Percentiles rank a stretch among this genome's conserved stretches.
Conservation (phyloP, 2,329 filamentous ascomycete genomes). For the Aspergillus latus region DNA sequence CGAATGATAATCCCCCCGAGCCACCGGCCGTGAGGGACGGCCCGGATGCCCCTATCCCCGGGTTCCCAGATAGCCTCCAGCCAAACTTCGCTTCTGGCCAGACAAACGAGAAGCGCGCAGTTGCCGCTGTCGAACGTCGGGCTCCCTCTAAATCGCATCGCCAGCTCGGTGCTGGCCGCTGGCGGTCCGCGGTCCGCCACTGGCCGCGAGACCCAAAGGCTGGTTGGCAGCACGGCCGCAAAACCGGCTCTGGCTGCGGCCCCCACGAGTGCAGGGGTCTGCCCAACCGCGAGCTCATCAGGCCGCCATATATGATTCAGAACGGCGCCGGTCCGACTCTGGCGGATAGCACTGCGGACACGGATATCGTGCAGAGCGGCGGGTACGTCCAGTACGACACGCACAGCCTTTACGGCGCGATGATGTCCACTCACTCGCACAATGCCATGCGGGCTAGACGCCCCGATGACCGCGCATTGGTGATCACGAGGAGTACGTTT, state of each 20-base stretch:
- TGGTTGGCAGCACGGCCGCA: not conserved
- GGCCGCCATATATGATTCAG: slow-evolving; percentile 64
- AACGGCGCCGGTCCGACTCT: slow-evolving; percentile 56
- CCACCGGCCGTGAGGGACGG: slow-evolving; percentile 63
- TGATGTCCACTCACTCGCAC: slow-evolving; percentile 69
- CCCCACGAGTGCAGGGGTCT: slow-evolving; percentile 48
- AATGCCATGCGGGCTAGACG: slow-evolving; percentile 66
- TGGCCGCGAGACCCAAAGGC: not conserved
- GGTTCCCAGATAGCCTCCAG: slow-evolving; percentile 68
- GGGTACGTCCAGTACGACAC: slow-evolving; percentile 71
- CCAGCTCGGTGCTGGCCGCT: not conserved
- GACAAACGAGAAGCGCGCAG: slow-evolving; percentile 4
- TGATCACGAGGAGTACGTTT: slow-evolving; percentile 75
- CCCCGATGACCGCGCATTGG: slow-evolving; percentile 63
- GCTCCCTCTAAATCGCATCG: not conserved
- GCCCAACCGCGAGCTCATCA: slow-evolving; percentile 62
- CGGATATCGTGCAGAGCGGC: slow-evolving; percentile 66
- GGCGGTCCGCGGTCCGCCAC: not conserved
- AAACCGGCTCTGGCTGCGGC: slow-evolving; percentile 1
- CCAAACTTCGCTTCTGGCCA: slow-evolving; percentile 41
- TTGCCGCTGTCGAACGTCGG: not conserved
- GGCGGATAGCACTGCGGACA: slow-evolving; percentile 61
- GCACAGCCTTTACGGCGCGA: slow-evolving; percentile 73
- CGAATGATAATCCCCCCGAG: slow-evolving; percentile 53
- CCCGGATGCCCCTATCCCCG: slow-evolving; percentile 62